Evolutionary conservation across 352 stramenopile genomes (phyloP), one percentile per base, ranked within the genome.

Genomic region (Thraustochytrium aureum): DNA sequence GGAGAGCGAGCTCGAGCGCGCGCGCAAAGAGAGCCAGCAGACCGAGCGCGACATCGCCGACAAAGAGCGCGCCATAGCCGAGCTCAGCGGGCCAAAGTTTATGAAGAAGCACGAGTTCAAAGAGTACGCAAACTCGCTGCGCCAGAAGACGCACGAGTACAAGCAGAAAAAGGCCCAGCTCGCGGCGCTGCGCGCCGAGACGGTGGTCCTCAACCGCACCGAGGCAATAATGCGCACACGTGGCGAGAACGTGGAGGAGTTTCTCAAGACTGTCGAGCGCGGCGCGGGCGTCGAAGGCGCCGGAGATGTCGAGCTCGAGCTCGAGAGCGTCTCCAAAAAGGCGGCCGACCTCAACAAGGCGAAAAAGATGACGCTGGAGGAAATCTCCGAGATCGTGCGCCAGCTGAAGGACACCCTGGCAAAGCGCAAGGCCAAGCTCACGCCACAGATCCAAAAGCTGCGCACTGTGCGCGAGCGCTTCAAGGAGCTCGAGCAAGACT

Each of bases 291-390:
- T 88, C 30, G 88, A 86, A 2, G 91, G 91, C 6, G 96, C 93
- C 75, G 84, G 92, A 22, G 91, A 94, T 37, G 93, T 91, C 12
- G 88, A 96, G 82, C 87, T 91, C 20, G 89, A 92, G 65, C 87
- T 97, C 35, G 91, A 95, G 75, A 85, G 90, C 47, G 87, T 96
- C 32, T 92, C 90, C 35, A 89, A 95, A 81, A 86, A 91, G 84
- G 96, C 94, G 56, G 88, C 90, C 22, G 86, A 91, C 56, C 87
- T 96, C 54, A 95, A 98, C 84, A 88, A 93, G 73, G 81, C 92
- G 42, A 98, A 97, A 79, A 90, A 89, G 10, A 87, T 95, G 84
- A 97, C 91, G 37, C 88, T 98, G 20, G 92, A 97, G 75, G 93
- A 97, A 74, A 97, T 97, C 62, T 96, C 91, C 47, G 86, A 86